Evolutionary conservation across 2,329 filamentous ascomycete genomes (phyloP).

Genomic region (Parastagonospora nodorum): DNA sequence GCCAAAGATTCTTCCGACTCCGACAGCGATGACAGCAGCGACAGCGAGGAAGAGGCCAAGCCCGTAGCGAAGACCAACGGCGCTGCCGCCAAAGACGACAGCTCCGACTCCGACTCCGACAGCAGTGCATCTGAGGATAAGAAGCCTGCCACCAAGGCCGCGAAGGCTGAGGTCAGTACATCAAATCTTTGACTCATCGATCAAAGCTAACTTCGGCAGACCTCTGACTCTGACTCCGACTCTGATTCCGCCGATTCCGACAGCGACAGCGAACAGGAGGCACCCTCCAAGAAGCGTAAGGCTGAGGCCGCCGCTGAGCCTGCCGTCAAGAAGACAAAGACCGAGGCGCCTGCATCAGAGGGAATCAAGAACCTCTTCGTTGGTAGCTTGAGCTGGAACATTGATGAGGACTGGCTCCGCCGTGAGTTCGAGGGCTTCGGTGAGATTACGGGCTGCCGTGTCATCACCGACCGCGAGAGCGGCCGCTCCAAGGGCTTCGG

Average conservation of each 20-base stretch:
- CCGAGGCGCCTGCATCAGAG: conserved; percentile 54
- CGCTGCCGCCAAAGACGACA: conserved; percentile 44
- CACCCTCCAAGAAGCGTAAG: conserved; percentile 69
- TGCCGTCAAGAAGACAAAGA: conserved; percentile 71
- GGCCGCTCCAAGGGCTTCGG: conserved; percentile 91
- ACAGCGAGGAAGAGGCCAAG: conserved; percentile 37
- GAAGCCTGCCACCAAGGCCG: conserved; percentile 32
- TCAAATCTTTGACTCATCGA: not conserved
- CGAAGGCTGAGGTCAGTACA: conserved; percentile 36
- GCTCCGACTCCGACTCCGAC: conserved; percentile 41
- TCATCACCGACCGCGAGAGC: conserved; percentile 80
- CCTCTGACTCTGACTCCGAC: conserved; percentile 45
- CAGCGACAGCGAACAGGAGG: conserved; percentile 39
- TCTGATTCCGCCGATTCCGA: conserved; percentile 40
- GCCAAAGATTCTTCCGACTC: conserved; percentile 43
- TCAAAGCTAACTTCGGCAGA: conserved; percentile 28
- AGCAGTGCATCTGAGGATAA: conserved; percentile 38
- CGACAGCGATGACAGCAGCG: conserved; percentile 30
- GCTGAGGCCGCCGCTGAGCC: conserved; percentile 59
- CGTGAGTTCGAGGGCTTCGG: conserved; percentile 82
- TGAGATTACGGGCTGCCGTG: conserved; percentile 72
- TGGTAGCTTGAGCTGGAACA: conserved; percentile 87
- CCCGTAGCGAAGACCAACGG: conserved; percentile 35
- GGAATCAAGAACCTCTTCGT: conserved; percentile 77
- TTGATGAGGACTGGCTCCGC: conserved; percentile 81